Evolutionary conservation across 1,284 basidiomycete species (phyloP).

Genomic region (Tremellales sp.): DNA sequence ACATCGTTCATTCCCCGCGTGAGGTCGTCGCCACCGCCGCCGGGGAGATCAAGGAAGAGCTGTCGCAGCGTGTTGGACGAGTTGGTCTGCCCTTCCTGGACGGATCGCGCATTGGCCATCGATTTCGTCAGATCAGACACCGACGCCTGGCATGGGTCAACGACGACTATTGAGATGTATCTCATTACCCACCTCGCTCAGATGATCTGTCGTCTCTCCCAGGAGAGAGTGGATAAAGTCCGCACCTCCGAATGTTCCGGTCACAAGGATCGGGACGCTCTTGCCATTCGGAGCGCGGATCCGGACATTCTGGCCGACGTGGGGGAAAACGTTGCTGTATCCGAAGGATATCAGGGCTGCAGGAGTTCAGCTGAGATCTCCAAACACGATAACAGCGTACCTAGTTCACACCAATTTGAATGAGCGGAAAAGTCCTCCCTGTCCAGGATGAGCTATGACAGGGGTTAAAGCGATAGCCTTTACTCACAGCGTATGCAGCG

Average conservation of each 20-base stretch:
- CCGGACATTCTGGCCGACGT: constrained; percentile 77
- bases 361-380: constrained; percentile 1
- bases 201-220: constrained; percentile 53
- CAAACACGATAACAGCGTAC: constrained; percentile 9
- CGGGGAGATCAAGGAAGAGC: constrained; percentile 58
- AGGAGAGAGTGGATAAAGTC: constrained; percentile 74
- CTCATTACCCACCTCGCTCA: constrained; percentile 25
- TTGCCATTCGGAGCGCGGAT: constrained; percentile 73
- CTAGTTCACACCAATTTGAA: constrained; percentile 79
- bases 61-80: constrained; percentile 47
- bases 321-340: constrained; percentile 73
- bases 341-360: constrained; percentile 67
- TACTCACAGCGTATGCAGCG: constrained; percentile 45
- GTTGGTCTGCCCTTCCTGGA: constrained; percentile 51
- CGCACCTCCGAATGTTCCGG: constrained; percentile 80
- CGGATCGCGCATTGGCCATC: constrained; percentile 59
- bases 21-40: constrained; percentile 55
- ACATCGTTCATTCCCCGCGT: constrained; percentile 71
- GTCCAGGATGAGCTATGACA: constrained; percentile 39
- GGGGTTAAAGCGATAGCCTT: not conserved
- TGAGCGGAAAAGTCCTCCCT: constrained; percentile 66
- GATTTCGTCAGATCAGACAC: constrained; percentile 82
- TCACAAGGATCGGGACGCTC: constrained; percentile 76
- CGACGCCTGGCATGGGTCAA: constrained; percentile 59
- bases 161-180: not conserved